Percentiles rank a stretch among this genome's conserved stretches.
These are phyloP conservation scores for Inosperma sp. DNA, from an alignment of 768 basidiomycete genomes.

Conservation along the genomic window DNA sequence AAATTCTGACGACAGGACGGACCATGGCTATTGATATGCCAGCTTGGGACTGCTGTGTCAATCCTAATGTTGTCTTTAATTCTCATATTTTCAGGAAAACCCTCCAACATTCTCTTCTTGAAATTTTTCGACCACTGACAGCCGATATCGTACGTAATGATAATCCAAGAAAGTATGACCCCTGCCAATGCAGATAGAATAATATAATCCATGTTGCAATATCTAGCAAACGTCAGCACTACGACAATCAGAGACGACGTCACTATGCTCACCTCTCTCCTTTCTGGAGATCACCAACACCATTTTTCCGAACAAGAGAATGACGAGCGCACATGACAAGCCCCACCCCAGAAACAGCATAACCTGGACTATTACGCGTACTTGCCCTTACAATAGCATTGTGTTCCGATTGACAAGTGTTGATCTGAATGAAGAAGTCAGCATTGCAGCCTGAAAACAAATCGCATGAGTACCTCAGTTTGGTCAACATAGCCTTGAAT, in stretches of 20 bases:
- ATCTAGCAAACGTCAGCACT: slow-evolving; percentile 1
- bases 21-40: slow-evolving; percentile 35
- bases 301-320: neutral
- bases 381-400: slow-evolving; percentile 13
- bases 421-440: slow-evolving; percentile 10
- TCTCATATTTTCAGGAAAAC: slow-evolving; percentile 12
- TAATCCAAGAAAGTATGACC: neutral
- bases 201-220: slow-evolving; percentile 17
- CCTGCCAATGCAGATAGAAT: too few relatives aligned
- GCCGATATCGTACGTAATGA: slow-evolving; percentile 16
- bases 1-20: slow-evolving; percentile 25
- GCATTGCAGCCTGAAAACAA: neutral
- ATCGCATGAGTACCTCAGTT: slow-evolving; percentile 9
- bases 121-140: too few relatives aligned
- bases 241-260: neutral
- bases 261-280: neutral
- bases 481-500: slow-evolving; percentile 10
- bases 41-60: slow-evolving; percentile 30
- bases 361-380: too few relatives aligned
- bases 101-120: too few relatives aligned
- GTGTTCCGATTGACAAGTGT: slow-evolving; percentile 16
- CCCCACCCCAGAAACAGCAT: slow-evolving; percentile 6
- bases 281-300: neutral
- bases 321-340: slow-evolving; percentile 6
- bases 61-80: slow-evolving; percentile 5